Evolutionary conservation across 164 flowering plant species (phyloP), one percentile per base, ranked within the genome.

Genomic region (Paratinospora sagittata): DNA sequence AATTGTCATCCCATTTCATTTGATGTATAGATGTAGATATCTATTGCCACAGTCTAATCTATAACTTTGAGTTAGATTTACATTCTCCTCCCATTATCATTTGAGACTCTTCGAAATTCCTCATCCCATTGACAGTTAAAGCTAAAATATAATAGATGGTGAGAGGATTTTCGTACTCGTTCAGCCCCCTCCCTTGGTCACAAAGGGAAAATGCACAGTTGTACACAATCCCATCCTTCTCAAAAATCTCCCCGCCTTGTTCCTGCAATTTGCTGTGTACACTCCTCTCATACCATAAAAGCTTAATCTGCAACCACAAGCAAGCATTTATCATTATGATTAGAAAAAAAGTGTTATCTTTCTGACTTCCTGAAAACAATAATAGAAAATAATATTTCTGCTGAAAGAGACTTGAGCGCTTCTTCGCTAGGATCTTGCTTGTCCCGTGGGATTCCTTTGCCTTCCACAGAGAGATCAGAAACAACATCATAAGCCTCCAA

Each of bases 181-280:
- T 90, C 57, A 81, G n/a, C 65, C 79, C 81, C 63, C 83, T 70
- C 0, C 89, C 90, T 58, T 66, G 63, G 68, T 90, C 91, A 36
- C 90, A 87, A 30, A 75, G 58, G 9, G 88, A 76, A 27, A 89
- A 88, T 19, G 89, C 93, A 73, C 97, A 89, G 71, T 90, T 93
- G 76, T 82, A 93, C 60, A 90, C n/a, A 27, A 93, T 76, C 26
- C 93, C 91, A 80, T 93, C 96, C 78, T 79, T 87, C 78, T 93
- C 97, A 12, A 89, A 79, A 60, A 93, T 89, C 37, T 80, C 41
- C 11, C 89, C 98, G 4, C 94, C 96, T 77, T 77, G 77, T 17
- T 90, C 88, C 61, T 79, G 85, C 83, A 91, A 65, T 85, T 63
- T 85, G 2, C 84, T 79, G 68, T 86, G 78, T 91, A 75, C 7